A percentile compares a stretch with the other conserved stretches of the same genome.
phyloP scores from a whole-genome alignment of 495 filamentous ascomycete genomes.

The Pyrenopolyporus hunteri region DNA sequence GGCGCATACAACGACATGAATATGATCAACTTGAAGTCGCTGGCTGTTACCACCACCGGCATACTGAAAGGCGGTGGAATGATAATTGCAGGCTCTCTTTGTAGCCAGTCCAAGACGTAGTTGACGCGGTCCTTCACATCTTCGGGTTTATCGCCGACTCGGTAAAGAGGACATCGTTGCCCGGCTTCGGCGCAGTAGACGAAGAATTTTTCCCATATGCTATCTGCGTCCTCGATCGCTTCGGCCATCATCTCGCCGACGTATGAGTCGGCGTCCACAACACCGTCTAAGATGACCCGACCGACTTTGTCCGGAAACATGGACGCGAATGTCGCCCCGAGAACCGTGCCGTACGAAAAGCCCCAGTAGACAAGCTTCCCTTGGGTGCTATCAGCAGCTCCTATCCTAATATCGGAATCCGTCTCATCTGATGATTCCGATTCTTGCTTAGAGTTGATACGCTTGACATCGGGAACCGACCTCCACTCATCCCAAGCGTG shows the following conservation, averaged over 20 bases:
- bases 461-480: slow-evolving; percentile 13
- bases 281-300: slow-evolving; percentile 48
- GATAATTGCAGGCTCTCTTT: slow-evolving; percentile 56
- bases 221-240: slow-evolving; percentile 51
- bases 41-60: slow-evolving; percentile 45
- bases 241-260: slow-evolving; percentile 42
- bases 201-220: slow-evolving; percentile 48
- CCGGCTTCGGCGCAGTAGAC: slow-evolving; percentile 45
- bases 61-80: slow-evolving; percentile 40
- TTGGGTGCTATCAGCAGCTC: slow-evolving; percentile 24
- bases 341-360: slow-evolving; percentile 64
- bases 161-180: slow-evolving; percentile 43
- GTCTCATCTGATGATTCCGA: background rate
- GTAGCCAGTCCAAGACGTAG: slow-evolving; percentile 46
- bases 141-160: slow-evolving; percentile 44
- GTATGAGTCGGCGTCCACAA: slow-evolving; percentile 50
- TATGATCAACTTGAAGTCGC: slow-evolving; percentile 43
- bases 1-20: slow-evolving; percentile 49
- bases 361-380: slow-evolving; percentile 65
- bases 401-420: background rate
- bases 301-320: slow-evolving; percentile 54
- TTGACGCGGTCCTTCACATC: slow-evolving; percentile 53
- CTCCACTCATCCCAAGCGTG: slow-evolving; percentile 47
- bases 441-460: slow-evolving; percentile 7
- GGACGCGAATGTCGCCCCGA: slow-evolving; percentile 58